phyloP scores from a whole-genome alignment of 2,329 filamentous ascomycete genomes.

The Colletotrichum shisoi region DNA sequence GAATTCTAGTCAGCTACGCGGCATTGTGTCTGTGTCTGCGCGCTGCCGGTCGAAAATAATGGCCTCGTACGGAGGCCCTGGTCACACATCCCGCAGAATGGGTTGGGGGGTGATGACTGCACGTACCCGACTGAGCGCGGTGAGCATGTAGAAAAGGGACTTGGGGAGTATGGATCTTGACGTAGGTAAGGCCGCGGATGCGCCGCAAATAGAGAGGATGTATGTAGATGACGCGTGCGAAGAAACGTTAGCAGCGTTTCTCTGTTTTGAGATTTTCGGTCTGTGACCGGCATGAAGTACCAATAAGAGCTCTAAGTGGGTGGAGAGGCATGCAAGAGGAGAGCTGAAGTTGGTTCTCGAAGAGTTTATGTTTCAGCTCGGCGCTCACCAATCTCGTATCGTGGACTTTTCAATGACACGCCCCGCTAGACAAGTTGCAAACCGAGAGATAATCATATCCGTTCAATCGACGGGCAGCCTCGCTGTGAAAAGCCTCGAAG shows the following conservation, averaged over 20 bases:
- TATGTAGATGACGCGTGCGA: conserved; percentile 22
- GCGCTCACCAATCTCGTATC: conserved; percentile 18
- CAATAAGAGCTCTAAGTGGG: no score
- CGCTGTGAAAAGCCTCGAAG: background rate
- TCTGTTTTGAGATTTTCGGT: no score
- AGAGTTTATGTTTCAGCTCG: background rate
- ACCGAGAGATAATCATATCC: background rate
- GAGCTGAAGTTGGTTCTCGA: background rate
- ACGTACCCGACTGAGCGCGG: conserved; percentile 30
- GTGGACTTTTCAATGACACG: background rate
- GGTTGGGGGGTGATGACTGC: conserved; percentile 25
- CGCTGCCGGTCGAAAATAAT: conserved; percentile 49
- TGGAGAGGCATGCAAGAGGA: no score
- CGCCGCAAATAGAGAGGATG: conserved; percentile 20
- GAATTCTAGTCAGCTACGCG: conserved; percentile 39
- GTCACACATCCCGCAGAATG: conserved; percentile 29
- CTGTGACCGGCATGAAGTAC: no score
- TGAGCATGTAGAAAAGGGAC: background rate
- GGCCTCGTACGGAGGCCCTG: conserved; percentile 47
- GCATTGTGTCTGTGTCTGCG: conserved; percentile 43
- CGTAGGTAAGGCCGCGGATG: background rate
- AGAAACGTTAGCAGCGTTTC: no score
- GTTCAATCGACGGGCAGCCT: background rate
- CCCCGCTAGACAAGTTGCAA: background rate
- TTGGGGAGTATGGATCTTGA: background rate